Evolutionary conservation across 2,329 filamentous ascomycete genomes (phyloP).

Genomic region (Microsporum audouinii): DNA sequence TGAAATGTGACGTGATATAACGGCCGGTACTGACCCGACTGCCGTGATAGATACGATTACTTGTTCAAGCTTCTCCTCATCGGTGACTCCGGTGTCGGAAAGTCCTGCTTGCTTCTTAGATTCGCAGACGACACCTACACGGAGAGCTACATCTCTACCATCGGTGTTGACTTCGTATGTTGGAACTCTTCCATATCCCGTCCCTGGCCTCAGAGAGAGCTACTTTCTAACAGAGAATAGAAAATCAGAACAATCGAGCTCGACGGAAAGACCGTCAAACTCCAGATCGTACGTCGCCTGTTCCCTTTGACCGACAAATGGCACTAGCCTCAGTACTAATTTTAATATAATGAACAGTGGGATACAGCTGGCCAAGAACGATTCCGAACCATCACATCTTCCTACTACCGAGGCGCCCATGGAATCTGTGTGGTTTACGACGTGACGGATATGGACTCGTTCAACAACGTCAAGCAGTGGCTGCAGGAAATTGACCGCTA

Average conservation of each 20-base stretch:
- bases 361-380: conserved; percentile 98
- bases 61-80: conserved; percentile 99
- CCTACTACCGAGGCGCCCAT: conserved; percentile 97
- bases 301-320: background rate
- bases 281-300: conserved; percentile 73
- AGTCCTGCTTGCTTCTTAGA: conserved; percentile 94
- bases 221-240: conserved; percentile 35
- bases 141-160: conserved; percentile 98
- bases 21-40: conserved; percentile 4
- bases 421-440: conserved; percentile 99
- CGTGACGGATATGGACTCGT: conserved; percentile 99
- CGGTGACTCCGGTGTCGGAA: conserved; percentile 99
- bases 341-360: conserved; percentile 52
- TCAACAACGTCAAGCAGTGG: conserved; percentile 99
- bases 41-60: conserved; percentile 81
- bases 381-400: conserved; percentile 98
- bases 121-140: conserved; percentile 99
- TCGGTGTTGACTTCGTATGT: conserved; percentile 96
- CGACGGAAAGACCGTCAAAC: conserved; percentile 98
- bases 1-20: background rate
- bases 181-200: conserved; percentile 4
- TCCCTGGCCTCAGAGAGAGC: background rate
- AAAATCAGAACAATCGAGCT: conserved; percentile 99
- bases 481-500: conserved; percentile 99
- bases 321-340: conserved; percentile 8